Evolutionary conservation across 108 stramenopile species (phyloP).

Genomic region (Parietichytrium sp.): DNA sequence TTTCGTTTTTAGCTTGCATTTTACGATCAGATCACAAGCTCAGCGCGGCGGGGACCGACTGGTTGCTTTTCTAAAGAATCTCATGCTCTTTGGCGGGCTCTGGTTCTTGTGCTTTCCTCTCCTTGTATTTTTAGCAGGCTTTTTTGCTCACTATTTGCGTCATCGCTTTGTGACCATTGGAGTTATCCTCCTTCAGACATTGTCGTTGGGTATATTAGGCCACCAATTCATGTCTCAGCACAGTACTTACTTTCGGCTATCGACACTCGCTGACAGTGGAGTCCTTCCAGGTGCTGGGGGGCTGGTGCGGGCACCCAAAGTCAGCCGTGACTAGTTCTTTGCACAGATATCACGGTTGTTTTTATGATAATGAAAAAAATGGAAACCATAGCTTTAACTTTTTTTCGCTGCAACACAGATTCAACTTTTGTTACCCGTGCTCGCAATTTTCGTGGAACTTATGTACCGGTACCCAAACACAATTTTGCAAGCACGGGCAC

Average conservation of each 20-base stretch:
- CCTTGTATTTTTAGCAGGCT: neutral
- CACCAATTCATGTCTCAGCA: constrained; percentile 38
- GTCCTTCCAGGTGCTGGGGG: constrained; percentile 31
- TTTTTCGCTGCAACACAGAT: too few species aligned
- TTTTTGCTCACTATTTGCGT: constrained; percentile 4
- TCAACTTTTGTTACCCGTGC: too few species aligned
- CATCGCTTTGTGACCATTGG: constrained; percentile 9
- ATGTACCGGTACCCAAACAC: too few species aligned
- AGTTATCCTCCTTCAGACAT: neutral
- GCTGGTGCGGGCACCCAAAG: constrained; percentile 28
- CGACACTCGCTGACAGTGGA: neutral
- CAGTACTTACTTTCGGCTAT: constrained; percentile 36
- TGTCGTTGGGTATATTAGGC: neutral
- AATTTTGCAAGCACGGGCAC: too few species aligned
- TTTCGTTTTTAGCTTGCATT: neutral
- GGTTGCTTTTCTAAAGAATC: neutral
- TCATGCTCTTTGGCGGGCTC: constrained; percentile 30
- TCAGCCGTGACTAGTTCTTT: constrained; percentile 26
- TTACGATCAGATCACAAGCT: neutral
- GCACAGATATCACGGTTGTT: too few species aligned
- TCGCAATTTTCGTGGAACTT: too few species aligned
- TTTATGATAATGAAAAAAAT: too few species aligned
- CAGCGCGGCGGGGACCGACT: neutral
- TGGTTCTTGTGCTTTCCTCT: constrained; percentile 27
- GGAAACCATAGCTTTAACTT: too few species aligned